Base-by-base conservation (phyloP, 2,329 filamentous ascomycete species). In the Trichoderma sp. region DNA sequence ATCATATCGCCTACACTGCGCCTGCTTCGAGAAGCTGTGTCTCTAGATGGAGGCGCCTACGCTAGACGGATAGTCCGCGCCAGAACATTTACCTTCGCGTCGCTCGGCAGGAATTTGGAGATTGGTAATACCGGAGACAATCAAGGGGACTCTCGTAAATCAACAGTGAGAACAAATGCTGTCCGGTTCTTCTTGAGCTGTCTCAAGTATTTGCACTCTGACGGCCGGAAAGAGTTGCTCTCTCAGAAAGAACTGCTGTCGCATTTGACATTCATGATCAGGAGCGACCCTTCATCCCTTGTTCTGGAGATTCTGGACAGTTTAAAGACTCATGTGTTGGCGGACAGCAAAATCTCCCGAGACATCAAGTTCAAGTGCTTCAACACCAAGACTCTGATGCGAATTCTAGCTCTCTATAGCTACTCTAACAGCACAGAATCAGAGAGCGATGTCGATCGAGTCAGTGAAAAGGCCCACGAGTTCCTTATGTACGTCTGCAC, bases 1-100 rank as follows among this genome's bases (percentile, higher is more conserved):
- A 87, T 98, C 75, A 95, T 98, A 76, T 97, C 95, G 3, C 96
- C 97, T 1, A 95, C 94, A 29, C 86, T 99, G 75, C 92, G 96
- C 75, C 86, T 99, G 69, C 88, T 99, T 76, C 94, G 93, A 69
- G 96, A 99, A 84, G 89, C 95, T n/a, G 91, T 94, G 18, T 91
- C 89, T 73, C 93, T 98, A 78, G 95, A 98, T 83, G 95, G 95
- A 18, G 97, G 97, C 16, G 90, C 91, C 59, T 88, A 95, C 74
- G 94, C 95, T 33, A 92, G 91, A 78, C 89, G 92, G 63, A 88
- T 98, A 41, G 97, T 97, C 82, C 89, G 93, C 71, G 92, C 92
- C 38, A 90, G 95, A 79, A 92, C 94, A 79, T 92, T 91, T 76
- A 97, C 94, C 0, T 93, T 97, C 75, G 93, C 95, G 80, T 92